Conservation (phyloP, 257 asterid genomes). For the Datura wrightii region DNA sequence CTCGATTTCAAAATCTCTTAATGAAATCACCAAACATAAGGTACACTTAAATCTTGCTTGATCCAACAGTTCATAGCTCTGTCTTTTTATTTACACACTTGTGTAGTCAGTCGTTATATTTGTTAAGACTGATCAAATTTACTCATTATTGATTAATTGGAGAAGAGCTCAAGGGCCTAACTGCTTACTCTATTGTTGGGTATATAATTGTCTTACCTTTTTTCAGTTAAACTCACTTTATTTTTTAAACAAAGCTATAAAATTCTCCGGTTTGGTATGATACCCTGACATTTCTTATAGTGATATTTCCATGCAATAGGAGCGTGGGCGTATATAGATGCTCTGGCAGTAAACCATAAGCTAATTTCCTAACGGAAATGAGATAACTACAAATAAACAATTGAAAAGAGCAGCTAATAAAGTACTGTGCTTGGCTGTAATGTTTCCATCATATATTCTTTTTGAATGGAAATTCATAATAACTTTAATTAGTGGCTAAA, state of each 20-base stretch:
- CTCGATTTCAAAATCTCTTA: conserved; percentile 8
- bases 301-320: not conserved
- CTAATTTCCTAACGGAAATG: not conserved
- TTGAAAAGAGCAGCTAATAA: not conserved
- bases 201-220: not conserved
- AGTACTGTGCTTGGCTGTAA: not conserved
- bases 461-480: not conserved
- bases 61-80: not conserved
- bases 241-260: not conserved
- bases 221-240: not conserved
- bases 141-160: not conserved
- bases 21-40: conserved; percentile 15
- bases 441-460: not conserved
- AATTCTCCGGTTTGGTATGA: not conserved
- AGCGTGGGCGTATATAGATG: not conserved
- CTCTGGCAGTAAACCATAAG: not conserved
- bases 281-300: not conserved
- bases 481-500: not conserved
- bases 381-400: not conserved
- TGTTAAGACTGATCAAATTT: not conserved
- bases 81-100: not conserved
- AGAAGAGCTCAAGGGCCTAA: not conserved
- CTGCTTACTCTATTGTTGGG: not conserved
- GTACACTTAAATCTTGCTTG: not conserved
- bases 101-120: not conserved